phyloP scores from a whole-genome alignment of 768 basidiomycete species.

The Coprinopsis strossmayeri region DNA sequence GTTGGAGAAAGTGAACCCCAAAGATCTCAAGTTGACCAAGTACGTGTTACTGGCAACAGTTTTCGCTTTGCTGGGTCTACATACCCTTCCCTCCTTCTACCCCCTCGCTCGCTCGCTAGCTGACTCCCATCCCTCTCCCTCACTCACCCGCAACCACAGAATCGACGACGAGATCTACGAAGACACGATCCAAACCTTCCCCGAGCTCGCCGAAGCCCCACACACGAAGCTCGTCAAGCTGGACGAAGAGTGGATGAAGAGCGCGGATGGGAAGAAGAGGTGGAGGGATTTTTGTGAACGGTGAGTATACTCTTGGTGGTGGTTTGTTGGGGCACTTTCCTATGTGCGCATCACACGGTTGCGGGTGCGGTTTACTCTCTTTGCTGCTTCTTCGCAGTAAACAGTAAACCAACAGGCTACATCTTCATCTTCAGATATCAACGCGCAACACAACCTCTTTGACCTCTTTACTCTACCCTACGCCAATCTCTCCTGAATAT shows the following conservation, averaged over 20 bases:
- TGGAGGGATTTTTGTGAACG: conserved; percentile 86
- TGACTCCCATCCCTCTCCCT: not conserved
- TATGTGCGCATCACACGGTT: too few relatives aligned
- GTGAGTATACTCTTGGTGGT: conserved; percentile 27
- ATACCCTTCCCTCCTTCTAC: not conserved
- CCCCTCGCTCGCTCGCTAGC: not conserved
- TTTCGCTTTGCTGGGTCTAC: not conserved
- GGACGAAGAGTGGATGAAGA: conserved; percentile 94
- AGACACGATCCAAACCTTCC: conserved; percentile 71
- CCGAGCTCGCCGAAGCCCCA: conserved; percentile 56
- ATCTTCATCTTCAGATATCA: too few relatives aligned
- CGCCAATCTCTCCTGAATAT: too few relatives aligned
- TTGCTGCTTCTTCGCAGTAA: too few relatives aligned
- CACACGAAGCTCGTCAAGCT: conserved; percentile 47
- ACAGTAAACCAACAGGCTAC: too few relatives aligned
- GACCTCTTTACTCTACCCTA: too few relatives aligned
- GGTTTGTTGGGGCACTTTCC: not conserved
- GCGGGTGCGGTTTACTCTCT: too few relatives aligned
- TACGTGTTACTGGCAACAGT: conserved; percentile 31
- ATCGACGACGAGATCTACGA: conserved; percentile 89
- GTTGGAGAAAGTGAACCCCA: conserved; percentile 72
- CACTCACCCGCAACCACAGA: conserved; percentile 27
- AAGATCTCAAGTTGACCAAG: conserved; percentile 78
- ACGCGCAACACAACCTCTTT: too few relatives aligned
- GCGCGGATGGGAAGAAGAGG: conserved; percentile 72